Conservation (phyloP, 768 basidiomycete genomes). For the Paxillus ammoniavirescens region DNA sequence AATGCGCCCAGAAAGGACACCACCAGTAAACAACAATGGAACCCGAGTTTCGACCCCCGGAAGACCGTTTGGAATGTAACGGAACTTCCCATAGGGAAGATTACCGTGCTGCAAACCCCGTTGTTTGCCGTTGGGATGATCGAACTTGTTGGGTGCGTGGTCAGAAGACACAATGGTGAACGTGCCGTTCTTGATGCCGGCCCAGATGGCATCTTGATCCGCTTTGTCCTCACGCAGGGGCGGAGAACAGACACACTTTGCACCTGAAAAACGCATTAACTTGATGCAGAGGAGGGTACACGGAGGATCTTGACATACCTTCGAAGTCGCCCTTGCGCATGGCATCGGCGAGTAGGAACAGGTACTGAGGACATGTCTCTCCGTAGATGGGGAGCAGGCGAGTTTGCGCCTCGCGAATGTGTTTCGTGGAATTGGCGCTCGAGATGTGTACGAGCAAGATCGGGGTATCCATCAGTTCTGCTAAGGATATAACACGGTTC, state of each 20-base stretch:
- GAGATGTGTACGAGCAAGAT: conserved; percentile 19
- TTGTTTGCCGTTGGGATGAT: conserved; percentile 29
- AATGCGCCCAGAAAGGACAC: conserved; percentile 31
- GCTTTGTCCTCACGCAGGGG: conserved; percentile 12
- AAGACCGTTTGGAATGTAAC: conserved; percentile 32
- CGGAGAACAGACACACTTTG: conserved; percentile 18
- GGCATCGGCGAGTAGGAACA: conserved; percentile 12
- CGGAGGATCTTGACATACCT: neutral
- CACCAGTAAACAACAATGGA: conserved; percentile 29
- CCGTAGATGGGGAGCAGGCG: conserved; percentile 19
- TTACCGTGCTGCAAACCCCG: conserved; percentile 17
- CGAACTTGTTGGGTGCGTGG: conserved; percentile 30
- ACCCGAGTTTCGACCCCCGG: conserved; percentile 35
- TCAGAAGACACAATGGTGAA: conserved; percentile 32
- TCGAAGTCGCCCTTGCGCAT: conserved; percentile 17
- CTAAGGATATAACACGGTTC: conserved; percentile 13
- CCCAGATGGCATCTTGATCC: conserved; percentile 18
- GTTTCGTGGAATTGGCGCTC: conserved; percentile 9
- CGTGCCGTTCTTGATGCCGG: conserved; percentile 17
- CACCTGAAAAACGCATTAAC: neutral
- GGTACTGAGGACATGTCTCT: conserved; percentile 19
- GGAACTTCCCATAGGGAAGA: conserved; percentile 28
- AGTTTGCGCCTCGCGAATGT: conserved; percentile 16
- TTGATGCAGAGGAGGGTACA: too few species aligned
- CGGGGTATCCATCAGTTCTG: conserved; percentile 19